phyloP scores from a whole-genome alignment of 2,329 filamentous ascomycete species.

The Chrysosporium keratinophilum region DNA sequence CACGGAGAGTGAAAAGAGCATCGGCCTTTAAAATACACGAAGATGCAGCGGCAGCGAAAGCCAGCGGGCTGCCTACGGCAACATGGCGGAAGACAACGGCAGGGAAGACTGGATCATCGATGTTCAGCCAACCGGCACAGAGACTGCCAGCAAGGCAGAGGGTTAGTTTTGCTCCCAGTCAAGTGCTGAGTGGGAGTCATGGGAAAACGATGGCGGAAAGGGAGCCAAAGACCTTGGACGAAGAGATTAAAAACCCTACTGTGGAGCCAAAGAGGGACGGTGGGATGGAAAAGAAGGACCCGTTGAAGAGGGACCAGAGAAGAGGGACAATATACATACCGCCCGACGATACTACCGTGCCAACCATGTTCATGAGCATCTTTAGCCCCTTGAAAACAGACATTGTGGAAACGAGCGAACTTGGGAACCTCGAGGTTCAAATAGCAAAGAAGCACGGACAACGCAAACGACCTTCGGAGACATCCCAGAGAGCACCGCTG shows the following conservation, averaged over 20 bases:
- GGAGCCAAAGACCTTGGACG: not conserved
- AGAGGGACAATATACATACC: constrained; percentile 36
- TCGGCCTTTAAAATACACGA: constrained; percentile 32
- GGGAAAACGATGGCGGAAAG: constrained; percentile 7
- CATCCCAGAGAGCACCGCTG: constrained; percentile 37
- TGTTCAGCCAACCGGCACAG: constrained; percentile 34
- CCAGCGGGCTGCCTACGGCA: constrained; percentile 13
- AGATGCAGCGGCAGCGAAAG: constrained; percentile 18
- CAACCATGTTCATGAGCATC: constrained; percentile 36
- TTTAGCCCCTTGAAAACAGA: constrained; percentile 33
- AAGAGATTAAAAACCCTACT: not conserved
- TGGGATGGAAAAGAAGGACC: constrained; percentile 15
- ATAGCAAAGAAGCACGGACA: constrained; percentile 27
- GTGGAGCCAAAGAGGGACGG: constrained; percentile 2
- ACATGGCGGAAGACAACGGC: constrained; percentile 16
- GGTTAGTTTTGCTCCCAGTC: constrained; percentile 21
- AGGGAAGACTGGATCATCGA: constrained; percentile 22
- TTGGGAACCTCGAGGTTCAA: constrained; percentile 27
- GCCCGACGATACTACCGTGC: constrained; percentile 33
- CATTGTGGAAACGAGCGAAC: constrained; percentile 18
- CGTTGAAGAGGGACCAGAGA: constrained; percentile 26
- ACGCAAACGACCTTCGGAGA: constrained; percentile 19
- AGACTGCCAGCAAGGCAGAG: constrained; percentile 27
- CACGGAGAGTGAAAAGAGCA: constrained; percentile 23
- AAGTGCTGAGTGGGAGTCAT: constrained; percentile 16